These are phyloP conservation scores for Nitzschia sp. DNA, from an alignment of 108 stramenopile species.

Conservation along the genomic window DNA sequence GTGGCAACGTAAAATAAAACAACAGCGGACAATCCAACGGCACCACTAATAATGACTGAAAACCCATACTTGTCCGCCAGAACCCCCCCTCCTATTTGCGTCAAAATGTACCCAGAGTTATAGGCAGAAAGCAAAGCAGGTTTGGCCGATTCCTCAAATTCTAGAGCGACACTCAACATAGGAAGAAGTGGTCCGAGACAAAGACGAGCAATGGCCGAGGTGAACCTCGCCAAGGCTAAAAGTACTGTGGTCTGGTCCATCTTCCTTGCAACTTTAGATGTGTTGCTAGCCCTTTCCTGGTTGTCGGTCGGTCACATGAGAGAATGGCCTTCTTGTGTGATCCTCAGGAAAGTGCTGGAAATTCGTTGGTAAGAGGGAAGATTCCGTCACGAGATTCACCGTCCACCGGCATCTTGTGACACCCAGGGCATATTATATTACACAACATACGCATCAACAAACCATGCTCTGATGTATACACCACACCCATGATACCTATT, in stretches of 20 bases:
- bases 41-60: slow-evolving; percentile 3
- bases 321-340: too few relatives aligned
- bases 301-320: too few relatives aligned
- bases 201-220: slow-evolving; percentile 26
- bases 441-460: too few relatives aligned
- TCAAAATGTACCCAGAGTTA: slow-evolving; percentile 33
- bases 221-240: slow-evolving; percentile 20
- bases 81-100: slow-evolving; percentile 30
- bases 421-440: too few relatives aligned
- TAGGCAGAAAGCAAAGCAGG: slow-evolving; percentile 29
- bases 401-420: too few relatives aligned
- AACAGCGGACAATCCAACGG: not conserved
- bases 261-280: too few relatives aligned
- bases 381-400: too few relatives aligned
- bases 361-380: too few relatives aligned
- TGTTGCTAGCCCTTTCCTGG: too few relatives aligned
- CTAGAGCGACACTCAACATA: slow-evolving; percentile 12
- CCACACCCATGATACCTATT: too few relatives aligned
- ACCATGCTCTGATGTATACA: too few relatives aligned
- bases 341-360: too few relatives aligned
- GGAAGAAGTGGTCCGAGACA: slow-evolving; percentile 31
- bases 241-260: slow-evolving; percentile 21
- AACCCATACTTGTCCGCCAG: slow-evolving; percentile 27
- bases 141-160: slow-evolving; percentile 16
- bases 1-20: slow-evolving; percentile 15